Base-by-base conservation (phyloP, 2,329 filamentous ascomycete species). In the Paramyrothecium roridum region DNA sequence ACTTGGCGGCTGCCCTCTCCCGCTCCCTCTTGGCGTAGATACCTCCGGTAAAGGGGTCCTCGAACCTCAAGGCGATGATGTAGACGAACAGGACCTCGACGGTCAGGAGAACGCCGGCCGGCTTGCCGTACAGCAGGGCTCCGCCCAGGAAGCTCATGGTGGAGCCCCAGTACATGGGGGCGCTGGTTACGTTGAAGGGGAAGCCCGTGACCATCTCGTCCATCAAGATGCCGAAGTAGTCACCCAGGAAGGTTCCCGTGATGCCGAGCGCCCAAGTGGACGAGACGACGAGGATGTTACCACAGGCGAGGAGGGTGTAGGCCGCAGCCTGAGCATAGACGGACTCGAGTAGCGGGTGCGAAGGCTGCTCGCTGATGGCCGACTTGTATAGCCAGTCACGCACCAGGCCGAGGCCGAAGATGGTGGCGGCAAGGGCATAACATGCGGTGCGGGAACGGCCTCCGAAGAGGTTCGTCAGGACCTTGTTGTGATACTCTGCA, bases 161-260 rank as follows among this genome's bases (percentile, higher is more conserved):
- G 59, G 88, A 91, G 56, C 95, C 95, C 77, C 92, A 90, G 80
- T 99, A 99, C 95, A 99, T 99, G 59, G 95, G 95, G 52, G 91
- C 89, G 61, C 86, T 84, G 54, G 88, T 93, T 58, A 98, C 82
- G 73, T 90, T 98, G 82, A 99, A 99, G 2, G 95, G 95, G 71
- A 99, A 99, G 16, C 90, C 89, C 13, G 92, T 96, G 52, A 99
- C 93, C 66, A 93, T 93, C 63, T 88, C 79, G 70, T 98, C 93
- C 92, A 97, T 96, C 62, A 99, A 81, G 71, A 98, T 97, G 64
- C 95, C 95, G 70, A 98, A 99, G 80, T 99, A 99, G 78, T 99
- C 95, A 64, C 95, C 95, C 37, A 99, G 80, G 71, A 97, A 99
- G 40, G 95, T 99, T 59, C 95, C 95, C 1, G 92, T 97, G 67